Evolutionary conservation across 768 basidiomycete genomes (phyloP), one percentile per base, ranked within the genome.

Genomic region (Mycena epipterygia): DNA sequence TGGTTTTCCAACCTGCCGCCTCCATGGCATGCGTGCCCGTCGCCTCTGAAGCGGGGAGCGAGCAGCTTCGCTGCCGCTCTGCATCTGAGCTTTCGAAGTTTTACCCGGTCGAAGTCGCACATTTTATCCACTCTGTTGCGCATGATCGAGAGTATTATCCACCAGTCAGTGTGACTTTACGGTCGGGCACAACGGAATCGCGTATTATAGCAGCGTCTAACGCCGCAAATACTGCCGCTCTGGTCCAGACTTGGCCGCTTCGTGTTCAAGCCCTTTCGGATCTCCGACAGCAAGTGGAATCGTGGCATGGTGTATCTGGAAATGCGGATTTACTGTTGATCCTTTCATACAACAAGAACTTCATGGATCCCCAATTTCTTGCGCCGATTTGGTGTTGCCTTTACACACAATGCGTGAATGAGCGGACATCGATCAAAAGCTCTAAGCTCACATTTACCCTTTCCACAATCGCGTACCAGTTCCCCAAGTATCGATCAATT

Each of bases 231-330:
- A 49, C 71, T n/a, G 63, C 73, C 30, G 42, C 67, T 37, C 17
- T 53, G 52, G 55, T 72, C 23, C 44, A 55, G n/a, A 21, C 46
- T 16, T 71, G 69, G 73, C 55, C 68, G 30, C 23, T 59, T 48
- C 32, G 39, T 3, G 32, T 75, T 27, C 23, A 59, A 29, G 69
- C 70, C 35, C 30, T 66, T 17, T 14, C 60, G 5, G 62, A 72
- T 51, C 51, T 74, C 25, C 72, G 73, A 65, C 25, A 27, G 65
- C 29, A 37, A 55, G 41, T 64, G 64, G 33, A 73, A 55, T 51
- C 19, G 33, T 42, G 48, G 53, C 12, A 27, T 41, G 17, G 27
- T 35, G 48, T 62, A 49, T 62, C 60, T 5, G 60, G 46, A 12
- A 37, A 62, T 39, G 35, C 46, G n/a, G 29, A 42, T 37, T 37